A percentile compares a stretch with the other conserved stretches of the same genome.
phyloP scores from a whole-genome alignment of 768 basidiomycete species.

The Phlebiopsis gigantea region DNA sequence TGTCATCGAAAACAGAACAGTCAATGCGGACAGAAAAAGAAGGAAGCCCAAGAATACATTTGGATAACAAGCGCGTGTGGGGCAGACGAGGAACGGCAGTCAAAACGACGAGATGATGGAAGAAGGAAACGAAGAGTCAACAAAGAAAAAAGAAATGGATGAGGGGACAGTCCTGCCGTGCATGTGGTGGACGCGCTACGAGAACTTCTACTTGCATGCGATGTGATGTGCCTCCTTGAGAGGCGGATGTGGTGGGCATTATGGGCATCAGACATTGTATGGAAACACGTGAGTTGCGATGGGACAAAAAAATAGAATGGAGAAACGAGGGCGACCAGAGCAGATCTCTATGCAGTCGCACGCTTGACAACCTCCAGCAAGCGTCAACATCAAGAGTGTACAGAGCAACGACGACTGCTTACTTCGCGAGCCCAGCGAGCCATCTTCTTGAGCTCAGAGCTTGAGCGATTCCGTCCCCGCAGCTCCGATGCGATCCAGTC shows the following conservation, averaged over 20 bases:
- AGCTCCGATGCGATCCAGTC: conserved; percentile 78
- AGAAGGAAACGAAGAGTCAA: conserved; percentile 4
- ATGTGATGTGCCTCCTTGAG: conserved; percentile 21
- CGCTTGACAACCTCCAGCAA: conserved; percentile 65
- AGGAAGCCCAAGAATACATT: conserved; percentile 18
- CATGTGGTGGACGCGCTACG: conserved; percentile 6
- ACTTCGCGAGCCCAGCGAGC: conserved; percentile 95
- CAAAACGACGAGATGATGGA: neutral
- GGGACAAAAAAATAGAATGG: neutral
- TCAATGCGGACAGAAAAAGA: neutral
- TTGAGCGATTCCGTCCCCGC: conserved; percentile 68
- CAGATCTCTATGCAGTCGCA: conserved; percentile 56
- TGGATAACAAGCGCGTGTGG: conserved; percentile 13
- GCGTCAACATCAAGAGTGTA: conserved; percentile 5
- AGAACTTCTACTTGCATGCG: conserved; percentile 16
- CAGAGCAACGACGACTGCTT: conserved; percentile 17
- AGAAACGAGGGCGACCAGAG: neutral
- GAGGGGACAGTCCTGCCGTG: conserved; percentile 11
- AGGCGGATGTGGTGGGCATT: conserved; percentile 19
- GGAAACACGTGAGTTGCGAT: conserved; percentile 15
- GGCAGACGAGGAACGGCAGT: neutral
- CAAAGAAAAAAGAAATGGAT: conserved; percentile 9
- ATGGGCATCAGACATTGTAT: conserved; percentile 7
- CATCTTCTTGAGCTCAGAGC: conserved; percentile 78
- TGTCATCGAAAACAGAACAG: conserved; percentile 8